Evolutionary conservation across 345 rosid species (phyloP).

Genomic region (Boechera divaricarpa): DNA sequence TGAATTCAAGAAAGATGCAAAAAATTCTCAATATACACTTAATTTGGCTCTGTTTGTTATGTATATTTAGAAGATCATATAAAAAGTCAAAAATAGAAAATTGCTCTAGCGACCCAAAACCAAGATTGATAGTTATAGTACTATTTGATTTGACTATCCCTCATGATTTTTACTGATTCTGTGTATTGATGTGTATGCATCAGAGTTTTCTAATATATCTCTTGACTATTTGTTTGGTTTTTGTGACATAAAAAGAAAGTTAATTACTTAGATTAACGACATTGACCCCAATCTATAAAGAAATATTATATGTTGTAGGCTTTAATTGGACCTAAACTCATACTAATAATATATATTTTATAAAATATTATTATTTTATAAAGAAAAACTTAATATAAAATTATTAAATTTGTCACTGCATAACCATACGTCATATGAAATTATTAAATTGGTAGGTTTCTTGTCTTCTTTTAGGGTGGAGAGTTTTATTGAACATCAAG

Average conservation of each 20-base stretch:
- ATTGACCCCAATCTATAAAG: constrained; percentile 34
- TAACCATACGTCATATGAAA: constrained; percentile 47
- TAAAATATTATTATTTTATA: not conserved
- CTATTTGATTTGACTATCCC: constrained; percentile 43
- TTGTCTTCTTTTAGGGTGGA: constrained; percentile 60
- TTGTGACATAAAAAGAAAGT: constrained; percentile 13
- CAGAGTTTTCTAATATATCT: constrained; percentile 15
- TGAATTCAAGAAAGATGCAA: constrained; percentile 17
- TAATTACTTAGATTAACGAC: constrained; percentile 12
- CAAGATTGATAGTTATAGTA: constrained; percentile 31
- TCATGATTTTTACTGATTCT: constrained; percentile 37
- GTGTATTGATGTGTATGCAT: constrained; percentile 32
- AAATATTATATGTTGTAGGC: not conserved
- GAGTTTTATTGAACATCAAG: constrained; percentile 92
- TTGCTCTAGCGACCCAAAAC: constrained; percentile 18
- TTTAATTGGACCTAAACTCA: constrained; percentile 35
- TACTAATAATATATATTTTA: constrained; percentile 13
- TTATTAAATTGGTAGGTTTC: constrained; percentile 14
- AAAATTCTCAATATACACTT: not conserved
- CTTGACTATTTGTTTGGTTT: constrained; percentile 28
- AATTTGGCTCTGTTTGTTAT: constrained; percentile 28
- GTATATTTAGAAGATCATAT: constrained; percentile 21
- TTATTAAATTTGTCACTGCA: constrained; percentile 41
- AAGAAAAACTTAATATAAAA: constrained; percentile 6
- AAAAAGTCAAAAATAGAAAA: constrained; percentile 25